Evolutionary conservation across 306 rosid species (phyloP).

Genomic region (Cicer chorassanicum): DNA sequence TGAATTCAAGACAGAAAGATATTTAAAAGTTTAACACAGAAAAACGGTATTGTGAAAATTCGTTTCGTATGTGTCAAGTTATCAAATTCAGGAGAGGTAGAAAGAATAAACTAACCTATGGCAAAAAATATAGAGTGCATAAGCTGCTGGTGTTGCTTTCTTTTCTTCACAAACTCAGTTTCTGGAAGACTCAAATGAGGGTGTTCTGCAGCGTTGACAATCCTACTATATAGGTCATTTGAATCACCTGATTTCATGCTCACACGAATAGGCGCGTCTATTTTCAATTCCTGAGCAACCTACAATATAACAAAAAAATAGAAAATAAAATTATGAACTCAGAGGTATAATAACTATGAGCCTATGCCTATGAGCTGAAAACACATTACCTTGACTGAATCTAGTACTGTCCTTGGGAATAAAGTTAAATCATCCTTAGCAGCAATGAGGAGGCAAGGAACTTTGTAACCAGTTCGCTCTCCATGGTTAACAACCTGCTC

Average conservation of each 20-base stretch:
- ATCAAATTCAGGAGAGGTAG: constrained; percentile 21
- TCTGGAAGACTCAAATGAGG: constrained; percentile 88
- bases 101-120: constrained; percentile 62
- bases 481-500: constrained; percentile 80
- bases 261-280: constrained; percentile 70
- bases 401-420: constrained; percentile 71
- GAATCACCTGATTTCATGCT: constrained; percentile 69
- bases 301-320: constrained; percentile 40
- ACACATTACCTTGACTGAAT: constrained; percentile 69
- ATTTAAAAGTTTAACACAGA: constrained; percentile 8
- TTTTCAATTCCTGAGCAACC: constrained; percentile 78
- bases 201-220: constrained; percentile 68
- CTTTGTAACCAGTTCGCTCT: constrained; percentile 73
- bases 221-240: constrained; percentile 62
- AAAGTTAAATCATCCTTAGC: constrained; percentile 87
- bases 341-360: constrained; percentile 4
- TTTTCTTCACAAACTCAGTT: constrained; percentile 69
- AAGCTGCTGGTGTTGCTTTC: constrained; percentile 68
- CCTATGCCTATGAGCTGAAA: constrained; percentile 29
- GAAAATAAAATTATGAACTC: constrained; percentile 24
- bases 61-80: constrained; percentile 14
- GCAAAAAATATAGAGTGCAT: constrained; percentile 69
- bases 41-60: constrained; percentile 3
- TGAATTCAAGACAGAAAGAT: constrained; percentile 44
- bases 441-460: constrained; percentile 82